Conservation (phyloP, 371 early-diverging fungal genomes). For the Encephalitozoon romaleae region DNA sequence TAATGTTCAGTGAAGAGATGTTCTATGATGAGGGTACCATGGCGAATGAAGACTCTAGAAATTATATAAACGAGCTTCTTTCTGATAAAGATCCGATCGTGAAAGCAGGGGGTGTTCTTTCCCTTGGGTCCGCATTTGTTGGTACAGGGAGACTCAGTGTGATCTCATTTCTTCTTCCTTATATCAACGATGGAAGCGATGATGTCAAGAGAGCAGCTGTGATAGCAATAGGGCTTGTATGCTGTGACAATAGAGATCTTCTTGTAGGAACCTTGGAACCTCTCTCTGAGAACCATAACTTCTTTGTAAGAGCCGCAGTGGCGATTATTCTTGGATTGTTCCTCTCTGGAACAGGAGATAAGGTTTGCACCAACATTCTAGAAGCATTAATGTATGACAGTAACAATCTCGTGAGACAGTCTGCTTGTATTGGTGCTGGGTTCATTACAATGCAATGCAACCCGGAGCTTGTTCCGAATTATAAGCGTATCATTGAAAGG, state of each 20-base stretch:
- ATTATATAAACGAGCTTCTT: slow-evolving; percentile 57
- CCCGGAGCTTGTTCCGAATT: slow-evolving; percentile 67
- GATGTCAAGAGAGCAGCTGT: slow-evolving; percentile 94
- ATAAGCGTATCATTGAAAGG: slow-evolving; percentile 67
- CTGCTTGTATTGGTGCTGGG: slow-evolving; percentile 88
- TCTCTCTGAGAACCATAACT: slow-evolving; percentile 87
- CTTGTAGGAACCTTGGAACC: slow-evolving; percentile 89
- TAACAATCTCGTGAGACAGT: slow-evolving; percentile 90
- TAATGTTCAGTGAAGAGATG: neutral
- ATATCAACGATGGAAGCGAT: slow-evolving; percentile 89
- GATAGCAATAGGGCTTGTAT: slow-evolving; percentile 83
- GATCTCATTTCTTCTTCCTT: slow-evolving; percentile 73
- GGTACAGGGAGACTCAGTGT: slow-evolving; percentile 87
- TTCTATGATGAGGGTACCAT: neutral
- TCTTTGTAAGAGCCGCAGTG: slow-evolving; percentile 89
- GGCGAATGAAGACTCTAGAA: neutral
- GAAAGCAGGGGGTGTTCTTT: slow-evolving; percentile 84
- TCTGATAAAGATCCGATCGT: slow-evolving; percentile 79
- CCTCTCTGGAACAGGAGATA: slow-evolving; percentile 81
- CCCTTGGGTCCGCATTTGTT: slow-evolving; percentile 86
- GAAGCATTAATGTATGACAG: slow-evolving; percentile 92
- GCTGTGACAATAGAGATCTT: slow-evolving; percentile 75
- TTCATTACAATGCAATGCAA: slow-evolving; percentile 91
- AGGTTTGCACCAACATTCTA: slow-evolving; percentile 69
- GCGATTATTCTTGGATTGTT: slow-evolving; percentile 91